phyloP scores from a whole-genome alignment of 129 eudicot genomes.

The carrot (Daucus carota) region DH1_v3.0 NC_030384.2:47924501-47925000 shows the following conservation, averaged over 20 bases:
- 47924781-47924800: constrained; percentile 40
- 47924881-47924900: constrained; percentile 98
- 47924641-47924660: too few relatives aligned
- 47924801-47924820: constrained; percentile 94
- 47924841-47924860: constrained; percentile 96
- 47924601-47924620: too few relatives aligned
- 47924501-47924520: too few relatives aligned
- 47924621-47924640: too few relatives aligned
- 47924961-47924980: neutral
- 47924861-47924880: constrained; percentile 80
- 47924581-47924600: too few relatives aligned
- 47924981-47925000: neutral
- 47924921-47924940: constrained; percentile 99
- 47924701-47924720: too few relatives aligned
- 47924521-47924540: too few relatives aligned
- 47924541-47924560: too few relatives aligned
- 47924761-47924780: neutral
- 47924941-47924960: constrained; percentile 25
- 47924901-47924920: constrained; percentile 89
- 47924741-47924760: neutral
- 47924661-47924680: too few relatives aligned
- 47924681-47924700: too few relatives aligned
- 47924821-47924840: constrained; percentile 99
- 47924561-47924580: too few relatives aligned
- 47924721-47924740: neutral